Evolutionary conservation across 306 rosid genomes (phyloP).

Genomic region (Heteromeles arbutifolia): DNA sequence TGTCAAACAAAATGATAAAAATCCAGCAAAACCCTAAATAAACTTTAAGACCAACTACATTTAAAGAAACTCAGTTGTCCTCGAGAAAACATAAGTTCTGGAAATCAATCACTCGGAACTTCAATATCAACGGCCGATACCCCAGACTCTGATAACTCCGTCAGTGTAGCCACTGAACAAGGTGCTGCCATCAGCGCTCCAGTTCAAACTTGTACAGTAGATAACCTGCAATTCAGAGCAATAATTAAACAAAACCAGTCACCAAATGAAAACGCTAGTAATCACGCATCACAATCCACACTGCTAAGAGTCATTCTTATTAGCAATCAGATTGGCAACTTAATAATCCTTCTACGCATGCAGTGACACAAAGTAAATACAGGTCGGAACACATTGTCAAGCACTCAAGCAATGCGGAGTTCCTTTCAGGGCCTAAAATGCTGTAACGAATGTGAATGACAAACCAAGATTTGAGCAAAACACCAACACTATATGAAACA

Average conservation of each 20-base stretch:
- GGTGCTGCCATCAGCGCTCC: constrained; percentile 97
- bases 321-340: neutral
- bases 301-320: no score
- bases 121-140: constrained; percentile 60
- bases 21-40: constrained; percentile 32
- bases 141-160: constrained; percentile 96
- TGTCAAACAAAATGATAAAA: constrained; percentile 26
- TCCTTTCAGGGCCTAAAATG: neutral
- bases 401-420: neutral
- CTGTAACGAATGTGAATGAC: neutral
- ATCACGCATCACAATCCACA: neutral
- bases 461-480: neutral
- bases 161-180: constrained; percentile 93
- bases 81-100: constrained; percentile 20
- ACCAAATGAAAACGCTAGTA: neutral
- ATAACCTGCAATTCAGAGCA: constrained; percentile 43
- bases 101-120: constrained; percentile 1
- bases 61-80: constrained; percentile 27
- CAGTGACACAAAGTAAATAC: neutral
- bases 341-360: neutral
- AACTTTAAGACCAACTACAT: constrained; percentile 24
- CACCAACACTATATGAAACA: neutral
- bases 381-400: neutral
- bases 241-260: neutral
- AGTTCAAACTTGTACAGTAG: constrained; percentile 83